Evolutionary conservation across 768 basidiomycete genomes (phyloP).

Genomic region (Pisolithus orientalis): DNA sequence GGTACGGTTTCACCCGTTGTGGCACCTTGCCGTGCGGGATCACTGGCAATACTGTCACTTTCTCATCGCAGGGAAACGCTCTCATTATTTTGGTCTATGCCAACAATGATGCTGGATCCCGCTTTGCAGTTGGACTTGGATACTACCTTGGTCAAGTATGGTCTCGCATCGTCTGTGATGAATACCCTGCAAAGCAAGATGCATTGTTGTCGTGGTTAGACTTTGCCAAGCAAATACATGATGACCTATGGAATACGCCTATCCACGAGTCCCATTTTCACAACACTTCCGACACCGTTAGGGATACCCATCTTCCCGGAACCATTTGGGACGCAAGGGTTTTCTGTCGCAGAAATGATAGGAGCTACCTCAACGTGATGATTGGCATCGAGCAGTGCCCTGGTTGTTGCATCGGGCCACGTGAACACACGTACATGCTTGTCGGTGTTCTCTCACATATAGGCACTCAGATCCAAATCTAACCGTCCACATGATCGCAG

Average conservation of each 20-base stretch:
- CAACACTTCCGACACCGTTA: too few species aligned
- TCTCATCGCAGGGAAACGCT: background rate
- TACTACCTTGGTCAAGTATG: background rate
- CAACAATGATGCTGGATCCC: background rate
- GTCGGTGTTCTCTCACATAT: too few species aligned
- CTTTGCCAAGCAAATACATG: background rate
- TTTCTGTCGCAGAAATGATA: background rate
- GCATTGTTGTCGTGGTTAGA: too few species aligned
- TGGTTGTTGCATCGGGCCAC: too few species aligned
- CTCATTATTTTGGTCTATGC: background rate
- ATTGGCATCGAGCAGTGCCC: too few species aligned
- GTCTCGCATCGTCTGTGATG: background rate
- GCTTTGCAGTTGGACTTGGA: background rate
- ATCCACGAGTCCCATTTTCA: too few species aligned
- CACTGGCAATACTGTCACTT: background rate
- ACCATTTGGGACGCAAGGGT: background rate
- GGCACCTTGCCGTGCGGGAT: background rate
- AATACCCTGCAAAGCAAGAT: background rate
- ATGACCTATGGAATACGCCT: background rate
- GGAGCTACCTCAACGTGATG: background rate
- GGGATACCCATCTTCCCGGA: background rate
- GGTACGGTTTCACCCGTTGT: background rate
- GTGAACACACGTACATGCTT: too few species aligned
- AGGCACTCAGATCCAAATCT: too few species aligned
- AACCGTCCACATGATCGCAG: too few species aligned